These are phyloP conservation scores for Groenewaldozyma auringiensis DNA, from an alignment of 1,139 yeast species.

Conservation along the genomic window DNA sequence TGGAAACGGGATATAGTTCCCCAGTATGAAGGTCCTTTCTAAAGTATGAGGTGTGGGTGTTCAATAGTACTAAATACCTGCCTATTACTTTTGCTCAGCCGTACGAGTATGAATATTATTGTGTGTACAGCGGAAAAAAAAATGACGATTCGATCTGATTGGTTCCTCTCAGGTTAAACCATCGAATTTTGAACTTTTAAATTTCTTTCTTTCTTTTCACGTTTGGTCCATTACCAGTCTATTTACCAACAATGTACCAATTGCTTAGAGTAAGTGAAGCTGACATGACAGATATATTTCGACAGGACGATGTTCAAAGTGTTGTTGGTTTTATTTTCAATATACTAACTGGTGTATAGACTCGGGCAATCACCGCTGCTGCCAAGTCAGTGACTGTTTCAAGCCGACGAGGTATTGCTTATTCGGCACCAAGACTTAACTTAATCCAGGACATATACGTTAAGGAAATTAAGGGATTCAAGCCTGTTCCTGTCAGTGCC, in stretches of 20 bases:
- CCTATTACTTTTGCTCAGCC: no score
- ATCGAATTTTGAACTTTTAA: background rate
- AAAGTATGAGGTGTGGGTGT: no score
- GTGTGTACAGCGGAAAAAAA: background rate
- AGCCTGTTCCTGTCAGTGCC: conserved; percentile 69
- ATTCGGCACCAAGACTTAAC: conserved; percentile 25
- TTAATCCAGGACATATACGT: conserved; percentile 80
- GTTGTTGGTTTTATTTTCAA: background rate
- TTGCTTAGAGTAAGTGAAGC: conserved; percentile 1
- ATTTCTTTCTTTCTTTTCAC: background rate
- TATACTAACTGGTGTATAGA: background rate
- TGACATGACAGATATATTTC: background rate
- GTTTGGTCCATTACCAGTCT: background rate
- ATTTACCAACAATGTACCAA: background rate
- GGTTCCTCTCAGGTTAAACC: conserved; percentile 1
- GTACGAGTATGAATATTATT: no score
- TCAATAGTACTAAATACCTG: no score
- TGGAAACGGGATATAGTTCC: no score
- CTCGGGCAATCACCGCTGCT: conserved; percentile 1
- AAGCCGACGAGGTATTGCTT: background rate
- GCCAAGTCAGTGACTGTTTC: background rate
- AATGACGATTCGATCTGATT: background rate
- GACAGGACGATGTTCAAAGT: background rate
- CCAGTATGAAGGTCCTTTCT: no score
- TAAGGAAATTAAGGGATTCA: conserved; percentile 78